Percentiles rank a stretch among this genome's conserved stretches.
These are phyloP conservation scores for Aspergillus tanneri DNA, from an alignment of 2,329 filamentous ascomycete genomes.

Conservation along the genomic window DNA sequence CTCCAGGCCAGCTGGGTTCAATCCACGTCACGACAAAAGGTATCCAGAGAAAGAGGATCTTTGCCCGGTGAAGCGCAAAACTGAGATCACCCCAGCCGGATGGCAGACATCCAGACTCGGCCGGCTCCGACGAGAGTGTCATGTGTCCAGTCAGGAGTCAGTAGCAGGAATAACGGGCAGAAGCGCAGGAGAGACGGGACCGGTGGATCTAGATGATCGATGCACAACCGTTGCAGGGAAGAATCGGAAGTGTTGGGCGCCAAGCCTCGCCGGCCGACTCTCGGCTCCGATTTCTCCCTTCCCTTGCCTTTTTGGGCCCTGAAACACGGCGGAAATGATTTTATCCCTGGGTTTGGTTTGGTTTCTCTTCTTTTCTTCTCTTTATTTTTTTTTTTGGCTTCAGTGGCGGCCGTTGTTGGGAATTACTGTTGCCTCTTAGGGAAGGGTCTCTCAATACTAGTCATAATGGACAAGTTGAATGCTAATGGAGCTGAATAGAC, in stretches of 20 bases:
- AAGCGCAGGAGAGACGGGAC: constrained; percentile 6
- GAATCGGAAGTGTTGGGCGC: not conserved
- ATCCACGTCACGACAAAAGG: not conserved
- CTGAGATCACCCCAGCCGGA: constrained; percentile 30
- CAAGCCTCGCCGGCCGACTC: constrained; percentile 15
- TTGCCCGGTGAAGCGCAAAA: constrained; percentile 17
- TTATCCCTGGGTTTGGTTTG: constrained; percentile 11
- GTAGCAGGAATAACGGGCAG: not conserved
- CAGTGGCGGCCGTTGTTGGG: no score
- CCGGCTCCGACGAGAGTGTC: constrained; percentile 21
- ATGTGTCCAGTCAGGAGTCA: constrained; percentile 7
- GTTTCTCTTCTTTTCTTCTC: not conserved
- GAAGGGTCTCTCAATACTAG: no score
- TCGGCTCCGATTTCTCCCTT: constrained; percentile 14
- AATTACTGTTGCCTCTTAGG: no score
- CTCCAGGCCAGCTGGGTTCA: not conserved
- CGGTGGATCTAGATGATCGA: constrained; percentile 12
- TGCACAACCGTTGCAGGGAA: constrained; percentile 18
- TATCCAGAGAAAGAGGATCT: not conserved
- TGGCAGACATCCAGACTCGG: constrained; percentile 23
- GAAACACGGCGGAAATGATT: constrained; percentile 12
- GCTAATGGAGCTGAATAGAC: no score
- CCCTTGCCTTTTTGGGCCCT: not conserved
- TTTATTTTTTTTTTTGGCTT: constrained; percentile 3
- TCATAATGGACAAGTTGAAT: no score